Evolutionary conservation across 768 basidiomycete species (phyloP).

Genomic region (Pholiota molesta): DNA sequence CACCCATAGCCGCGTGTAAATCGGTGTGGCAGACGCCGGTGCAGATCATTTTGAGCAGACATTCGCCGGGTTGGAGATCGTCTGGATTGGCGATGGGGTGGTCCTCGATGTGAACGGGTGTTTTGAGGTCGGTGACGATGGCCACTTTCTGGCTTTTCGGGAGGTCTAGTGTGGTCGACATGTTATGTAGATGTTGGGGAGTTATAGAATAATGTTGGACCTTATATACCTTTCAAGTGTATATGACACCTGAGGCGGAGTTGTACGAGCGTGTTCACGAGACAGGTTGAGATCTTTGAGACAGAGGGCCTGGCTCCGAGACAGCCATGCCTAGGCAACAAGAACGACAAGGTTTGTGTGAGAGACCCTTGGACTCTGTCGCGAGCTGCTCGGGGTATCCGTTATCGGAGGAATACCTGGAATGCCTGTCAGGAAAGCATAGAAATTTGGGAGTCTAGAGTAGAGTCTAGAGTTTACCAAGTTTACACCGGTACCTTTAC

Average conservation of each 20-base stretch:
- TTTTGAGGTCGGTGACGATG: constrained; percentile 38
- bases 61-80: constrained; percentile 68
- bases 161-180: constrained; percentile 23
- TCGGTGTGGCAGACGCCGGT: constrained; percentile 91
- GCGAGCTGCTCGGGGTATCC: too few species aligned
- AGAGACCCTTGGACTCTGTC: too few species aligned
- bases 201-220: neutral
- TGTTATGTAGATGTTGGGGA: neutral
- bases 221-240: neutral
- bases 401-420: too few species aligned
- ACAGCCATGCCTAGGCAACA: constrained; percentile 2
- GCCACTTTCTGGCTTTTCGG: constrained; percentile 48
- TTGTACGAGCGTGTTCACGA: neutral
- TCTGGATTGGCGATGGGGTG: constrained; percentile 58
- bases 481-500: too few species aligned
- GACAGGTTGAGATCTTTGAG: neutral
- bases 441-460: too few species aligned
- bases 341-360: too few species aligned
- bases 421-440: too few species aligned
- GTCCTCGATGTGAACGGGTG: constrained; percentile 42
- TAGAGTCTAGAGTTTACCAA: too few species aligned
- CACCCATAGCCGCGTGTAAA: constrained; percentile 71
- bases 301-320: neutral
- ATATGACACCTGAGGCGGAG: neutral
- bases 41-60: constrained; percentile 74